Evolutionary conservation across 148 eudicot genomes (phyloP), one percentile per base, ranked within the genome.

Genomic region (Nepenthes gracilis): DNA sequence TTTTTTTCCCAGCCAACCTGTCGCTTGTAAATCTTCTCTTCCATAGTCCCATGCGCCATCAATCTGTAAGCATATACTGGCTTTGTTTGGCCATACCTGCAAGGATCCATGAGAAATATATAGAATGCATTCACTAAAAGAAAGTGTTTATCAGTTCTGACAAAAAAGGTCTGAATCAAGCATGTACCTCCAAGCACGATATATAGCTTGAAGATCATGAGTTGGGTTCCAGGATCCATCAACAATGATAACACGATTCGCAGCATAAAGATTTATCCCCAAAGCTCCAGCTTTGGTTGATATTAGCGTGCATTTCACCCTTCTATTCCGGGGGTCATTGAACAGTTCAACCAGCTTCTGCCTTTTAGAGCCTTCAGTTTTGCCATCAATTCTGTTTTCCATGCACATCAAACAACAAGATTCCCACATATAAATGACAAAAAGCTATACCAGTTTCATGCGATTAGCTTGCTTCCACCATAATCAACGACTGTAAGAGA

Each of bases 141-240:
- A 33, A 32, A 57, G 1, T 9, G 9, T 2, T 2, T 3, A 9
- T 57, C 8, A 33, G 55, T n/a, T 36, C 36, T 52, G 53, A 14
- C 35, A 33, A 15, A 9, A 33, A 62, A 53, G 2, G 47, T 13
- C 35, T 58, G 32, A 38, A 40, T 12, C 58, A 71, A 54, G 49
- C 43, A 47, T 75, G 35, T 54, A 93, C 99, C 99, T 85, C 99
- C 99, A 93, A 73, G 72, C 99, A 56, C 99, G 83, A 66, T 72
- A 93, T 67, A 93, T 93, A 53, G 99, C 99, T 73, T 93, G 99
- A 79, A 93, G 99, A 79, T 93, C 99, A 69, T 86, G 69, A 48
- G 99, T 93, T 36, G 99, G 99, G 63, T 93, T 93, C 99, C 99
- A 93, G 50, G 96, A 84, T 56, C 96, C 96, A 79, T 93, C 99